phyloP scores from a whole-genome alignment of 352 stramenopile genomes.

The Pelagophyceae sp. region DNA sequence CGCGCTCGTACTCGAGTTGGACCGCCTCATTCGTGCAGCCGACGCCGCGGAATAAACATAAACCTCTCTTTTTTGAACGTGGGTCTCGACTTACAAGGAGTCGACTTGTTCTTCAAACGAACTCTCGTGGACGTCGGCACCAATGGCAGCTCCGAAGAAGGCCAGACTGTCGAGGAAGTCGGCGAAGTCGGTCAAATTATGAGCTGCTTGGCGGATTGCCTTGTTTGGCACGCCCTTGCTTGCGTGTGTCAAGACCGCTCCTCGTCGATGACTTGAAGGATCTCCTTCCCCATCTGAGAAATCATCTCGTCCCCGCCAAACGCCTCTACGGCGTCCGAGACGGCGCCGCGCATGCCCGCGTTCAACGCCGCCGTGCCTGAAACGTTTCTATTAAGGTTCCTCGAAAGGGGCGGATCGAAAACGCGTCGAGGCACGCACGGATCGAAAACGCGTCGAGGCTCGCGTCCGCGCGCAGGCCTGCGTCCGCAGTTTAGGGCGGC shows the following conservation, averaged over 20 bases:
- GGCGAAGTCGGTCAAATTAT: too few species aligned
- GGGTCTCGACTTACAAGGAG: too few species aligned
- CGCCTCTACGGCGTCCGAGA: neutral
- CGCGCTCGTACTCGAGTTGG: neutral
- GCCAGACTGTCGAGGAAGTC: too few species aligned
- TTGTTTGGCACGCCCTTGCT: too few species aligned
- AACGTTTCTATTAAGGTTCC: neutral
- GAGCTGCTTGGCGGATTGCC: too few species aligned
- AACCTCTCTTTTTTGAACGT: too few species aligned
- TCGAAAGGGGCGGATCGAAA: neutral
- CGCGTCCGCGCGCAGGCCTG: neutral
- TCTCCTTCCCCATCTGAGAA: neutral
- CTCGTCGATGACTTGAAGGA: neutral
- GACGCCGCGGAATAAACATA: neutral
- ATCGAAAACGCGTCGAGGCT: neutral
- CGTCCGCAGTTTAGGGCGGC: too few species aligned
- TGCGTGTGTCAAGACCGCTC: neutral
- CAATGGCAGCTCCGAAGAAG: too few species aligned
- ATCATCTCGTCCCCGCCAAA: neutral
- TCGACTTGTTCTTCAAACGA: too few species aligned
- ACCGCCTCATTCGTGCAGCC: constrained; percentile 10
- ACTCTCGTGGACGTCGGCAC: too few species aligned
- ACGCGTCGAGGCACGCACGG: neutral
- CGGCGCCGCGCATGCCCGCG: neutral
- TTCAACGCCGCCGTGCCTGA: neutral